phyloP scores from a whole-genome alignment of 345 rosid genomes.

The Nasturtium officinale region DNA sequence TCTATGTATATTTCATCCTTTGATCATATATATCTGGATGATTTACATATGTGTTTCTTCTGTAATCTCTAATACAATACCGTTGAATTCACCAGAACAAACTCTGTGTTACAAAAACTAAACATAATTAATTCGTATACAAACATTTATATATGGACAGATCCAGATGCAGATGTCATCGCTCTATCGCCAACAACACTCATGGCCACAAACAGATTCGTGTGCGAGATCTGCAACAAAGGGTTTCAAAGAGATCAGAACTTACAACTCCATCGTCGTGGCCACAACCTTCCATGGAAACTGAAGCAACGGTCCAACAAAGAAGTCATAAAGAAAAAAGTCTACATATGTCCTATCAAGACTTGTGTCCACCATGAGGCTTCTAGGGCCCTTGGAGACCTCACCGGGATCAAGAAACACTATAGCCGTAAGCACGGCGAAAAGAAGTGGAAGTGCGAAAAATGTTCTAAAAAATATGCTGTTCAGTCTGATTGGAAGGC shows the following conservation, averaged over 20 bases:
- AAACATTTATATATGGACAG: slow-evolving; percentile 45
- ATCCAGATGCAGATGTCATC: slow-evolving; percentile 97
- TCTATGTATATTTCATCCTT: neutral
- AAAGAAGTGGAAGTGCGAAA: slow-evolving; percentile 97
- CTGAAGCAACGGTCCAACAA: slow-evolving; percentile 73
- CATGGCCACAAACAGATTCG: slow-evolving; percentile 90
- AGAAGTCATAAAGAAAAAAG: slow-evolving; percentile 70
- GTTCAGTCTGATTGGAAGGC: slow-evolving; percentile 99
- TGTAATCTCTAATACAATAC: neutral
- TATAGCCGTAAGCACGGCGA: slow-evolving; percentile 93
- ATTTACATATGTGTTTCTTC: neutral
- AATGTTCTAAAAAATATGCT: slow-evolving; percentile 95
- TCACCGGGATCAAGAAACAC: slow-evolving; percentile 94
- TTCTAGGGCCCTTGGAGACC: slow-evolving; percentile 90
- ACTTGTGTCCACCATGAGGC: slow-evolving; percentile 89
- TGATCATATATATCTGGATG: neutral
- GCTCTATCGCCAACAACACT: slow-evolving; percentile 89
- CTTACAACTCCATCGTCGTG: slow-evolving; percentile 91
- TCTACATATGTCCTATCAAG: slow-evolving; percentile 90
- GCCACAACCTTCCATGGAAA: slow-evolving; percentile 98
- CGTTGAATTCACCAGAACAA: slow-evolving; percentile 8
- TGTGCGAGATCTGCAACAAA: slow-evolving; percentile 95
- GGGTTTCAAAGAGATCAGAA: slow-evolving; percentile 98
- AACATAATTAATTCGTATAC: neutral
- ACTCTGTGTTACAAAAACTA: neutral